Conservation (phyloP, 257 asterid genomes). For the Solanum bukasovii region DNA sequence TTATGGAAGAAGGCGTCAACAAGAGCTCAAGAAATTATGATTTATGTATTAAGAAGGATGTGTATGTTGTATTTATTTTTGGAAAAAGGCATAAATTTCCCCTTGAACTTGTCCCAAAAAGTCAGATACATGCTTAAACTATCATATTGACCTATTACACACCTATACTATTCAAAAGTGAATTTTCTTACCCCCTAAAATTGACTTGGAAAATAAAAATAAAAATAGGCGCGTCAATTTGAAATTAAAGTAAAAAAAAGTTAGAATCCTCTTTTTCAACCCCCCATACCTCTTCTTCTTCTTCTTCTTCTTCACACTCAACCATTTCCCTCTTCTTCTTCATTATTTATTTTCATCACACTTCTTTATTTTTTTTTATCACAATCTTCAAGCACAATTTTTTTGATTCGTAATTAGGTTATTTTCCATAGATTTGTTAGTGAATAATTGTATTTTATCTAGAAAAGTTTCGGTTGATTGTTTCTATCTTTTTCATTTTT, state of each 20-base stretch:
- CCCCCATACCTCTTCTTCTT: too few species aligned
- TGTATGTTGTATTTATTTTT: background rate
- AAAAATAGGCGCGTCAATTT: background rate
- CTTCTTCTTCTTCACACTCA: too few species aligned
- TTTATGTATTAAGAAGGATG: background rate
- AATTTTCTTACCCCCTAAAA: too few species aligned
- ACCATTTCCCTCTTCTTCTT: too few species aligned
- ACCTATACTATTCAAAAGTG: too few species aligned
- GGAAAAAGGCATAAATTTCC: background rate
- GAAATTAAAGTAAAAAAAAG: background rate
- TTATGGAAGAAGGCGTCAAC: background rate
- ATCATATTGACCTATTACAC: too few species aligned
- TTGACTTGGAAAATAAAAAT: background rate
- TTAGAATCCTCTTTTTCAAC: background rate
- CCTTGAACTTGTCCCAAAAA: background rate
- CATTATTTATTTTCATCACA: too few species aligned
- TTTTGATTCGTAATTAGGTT: background rate
- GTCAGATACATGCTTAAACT: background rate
- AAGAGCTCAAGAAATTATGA: background rate
- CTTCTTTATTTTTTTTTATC: too few species aligned
- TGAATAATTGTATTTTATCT: background rate
- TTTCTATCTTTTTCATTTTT: background rate
- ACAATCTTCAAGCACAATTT: background rate
- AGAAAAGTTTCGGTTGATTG: background rate
- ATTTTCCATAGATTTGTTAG: background rate